These are phyloP conservation scores for Byssothecium circinans DNA, from an alignment of 2,329 filamentous ascomycete genomes.

Conservation along the genomic window DNA sequence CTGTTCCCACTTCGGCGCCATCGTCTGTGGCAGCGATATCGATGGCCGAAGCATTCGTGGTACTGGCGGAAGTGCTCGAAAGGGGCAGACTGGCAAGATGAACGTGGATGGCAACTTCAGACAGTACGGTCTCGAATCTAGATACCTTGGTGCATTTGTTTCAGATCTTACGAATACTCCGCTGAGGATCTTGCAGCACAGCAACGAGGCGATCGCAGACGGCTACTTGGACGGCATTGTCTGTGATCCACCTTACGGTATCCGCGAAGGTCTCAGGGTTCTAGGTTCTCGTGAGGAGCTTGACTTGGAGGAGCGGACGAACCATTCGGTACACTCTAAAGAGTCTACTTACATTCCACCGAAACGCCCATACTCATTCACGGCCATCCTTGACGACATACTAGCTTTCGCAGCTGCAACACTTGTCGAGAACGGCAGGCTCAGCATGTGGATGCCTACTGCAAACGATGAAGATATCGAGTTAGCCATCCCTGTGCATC, in stretches of 20 bases:
- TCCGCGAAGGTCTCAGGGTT: slow-evolving; percentile 87
- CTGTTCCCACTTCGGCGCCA: slow-evolving; percentile 84
- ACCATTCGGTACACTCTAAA: slow-evolving; percentile 31
- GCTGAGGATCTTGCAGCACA: slow-evolving; percentile 46
- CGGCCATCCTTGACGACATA: slow-evolving; percentile 87
- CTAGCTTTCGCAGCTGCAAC: slow-evolving; percentile 76
- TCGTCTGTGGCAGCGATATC: slow-evolving; percentile 86
- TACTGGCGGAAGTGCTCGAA: slow-evolving; percentile 48
- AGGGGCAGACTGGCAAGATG: slow-evolving; percentile 46
- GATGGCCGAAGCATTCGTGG: slow-evolving; percentile 88
- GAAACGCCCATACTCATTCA: slow-evolving; percentile 89
- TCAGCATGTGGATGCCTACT: slow-evolving; percentile 98
- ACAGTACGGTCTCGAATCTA: slow-evolving; percentile 71
- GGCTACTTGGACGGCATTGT: slow-evolving; percentile 83
- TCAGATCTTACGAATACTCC: slow-evolving; percentile 89
- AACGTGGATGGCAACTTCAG: slow-evolving; percentile 73
- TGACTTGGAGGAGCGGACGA: slow-evolving; percentile 23
- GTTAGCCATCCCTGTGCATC: slow-evolving; percentile 75
- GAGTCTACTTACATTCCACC: slow-evolving; percentile 72
- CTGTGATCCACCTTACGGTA: slow-evolving; percentile 94
- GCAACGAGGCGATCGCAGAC: slow-evolving; percentile 20
- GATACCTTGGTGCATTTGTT: slow-evolving; percentile 77
- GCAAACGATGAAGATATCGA: slow-evolving; percentile 65
- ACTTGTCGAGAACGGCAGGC: slow-evolving; percentile 74
- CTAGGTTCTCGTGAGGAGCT: slow-evolving; percentile 69